Evolutionary conservation across 192 early-diverging fungal species (phyloP), one percentile per base, ranked within the genome.

Genomic region (Borealophlyctis nickersoniae): DNA sequence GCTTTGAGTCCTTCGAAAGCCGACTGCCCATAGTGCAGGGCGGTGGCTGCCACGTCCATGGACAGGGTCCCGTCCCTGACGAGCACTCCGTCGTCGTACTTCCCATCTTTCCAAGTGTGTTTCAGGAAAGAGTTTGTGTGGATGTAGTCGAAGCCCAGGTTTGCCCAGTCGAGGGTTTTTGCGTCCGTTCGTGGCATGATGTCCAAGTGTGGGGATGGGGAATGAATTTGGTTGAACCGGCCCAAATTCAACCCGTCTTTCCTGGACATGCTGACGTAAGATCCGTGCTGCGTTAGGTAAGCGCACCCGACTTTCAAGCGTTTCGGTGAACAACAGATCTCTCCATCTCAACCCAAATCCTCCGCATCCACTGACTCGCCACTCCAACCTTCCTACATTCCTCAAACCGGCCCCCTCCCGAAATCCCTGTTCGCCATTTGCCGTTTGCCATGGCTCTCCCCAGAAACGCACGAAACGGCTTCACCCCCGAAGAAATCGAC

Each of bases 1-100:
- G 89, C 88, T 65, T 91, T 91, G 62, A 91, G 67, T n/a, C 89
- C 89, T 76, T 91, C 89, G 66, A 91, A 91, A 64, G 86, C 88
- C 33, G 74, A 54, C 76, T 91, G 89, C 27, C 89, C 89, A 69
- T 91, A 91, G 71, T 91, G 83, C 22, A 88, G 63, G 30, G 72
- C 85, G 29, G 88, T 82, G 5, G 86, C 76, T 77, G 34, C 82
- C 65, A 89, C 73, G 65, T 88, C 84, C 69, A 89, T 75, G 23
- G 76, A 81, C 52, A 89, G 63, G 56, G 74, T 71, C 3, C 80
- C 74, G 56, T 85, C 72, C 2, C 60, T 72, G n/a, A 81, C 75
- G 24, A 86, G 73, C 19, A 72, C 73, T 45, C 86, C 87, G 1
- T 74, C 30, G 66, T 86, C 79, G 88, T 88, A 91, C 49, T 78